Conservation (phyloP, 306 rosid species). For the Cucumis cinereus region DNA sequence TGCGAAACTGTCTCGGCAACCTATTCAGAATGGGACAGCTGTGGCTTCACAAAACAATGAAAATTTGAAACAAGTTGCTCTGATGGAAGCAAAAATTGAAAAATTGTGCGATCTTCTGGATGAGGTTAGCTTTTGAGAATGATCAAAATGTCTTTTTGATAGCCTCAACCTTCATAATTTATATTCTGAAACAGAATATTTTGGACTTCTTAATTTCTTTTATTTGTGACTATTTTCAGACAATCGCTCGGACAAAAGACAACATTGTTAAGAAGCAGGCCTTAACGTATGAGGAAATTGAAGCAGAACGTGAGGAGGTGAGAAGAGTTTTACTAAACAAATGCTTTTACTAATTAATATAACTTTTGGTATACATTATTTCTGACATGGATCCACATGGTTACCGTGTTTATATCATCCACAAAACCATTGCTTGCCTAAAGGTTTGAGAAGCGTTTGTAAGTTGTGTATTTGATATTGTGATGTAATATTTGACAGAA, state of each 20-base stretch:
- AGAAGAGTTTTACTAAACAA: slow-evolving; percentile 5
- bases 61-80: slow-evolving; percentile 63
- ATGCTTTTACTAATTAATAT: neutral
- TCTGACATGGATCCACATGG: neutral
- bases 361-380: neutral
- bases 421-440: neutral
- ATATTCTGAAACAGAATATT: neutral
- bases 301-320: slow-evolving; percentile 94
- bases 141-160: neutral
- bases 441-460: neutral
- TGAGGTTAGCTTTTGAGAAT: slow-evolving; percentile 40
- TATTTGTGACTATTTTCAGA: slow-evolving; percentile 32
- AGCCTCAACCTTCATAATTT: neutral
- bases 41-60: slow-evolving; percentile 32
- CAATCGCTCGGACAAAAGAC: slow-evolving; percentile 73
- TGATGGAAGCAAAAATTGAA: slow-evolving; percentile 58
- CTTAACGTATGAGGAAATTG: slow-evolving; percentile 89
- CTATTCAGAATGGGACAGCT: slow-evolving; percentile 38
- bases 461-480: neutral
- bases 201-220: neutral
- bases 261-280: slow-evolving; percentile 93
- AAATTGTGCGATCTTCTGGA: slow-evolving; percentile 58
- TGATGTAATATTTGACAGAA: neutral
- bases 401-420: neutral
- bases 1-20: slow-evolving; percentile 50